Base-by-base conservation (phyloP, 2,329 filamentous ascomycete species). In the Curvularia hawaiiensis region DNA sequence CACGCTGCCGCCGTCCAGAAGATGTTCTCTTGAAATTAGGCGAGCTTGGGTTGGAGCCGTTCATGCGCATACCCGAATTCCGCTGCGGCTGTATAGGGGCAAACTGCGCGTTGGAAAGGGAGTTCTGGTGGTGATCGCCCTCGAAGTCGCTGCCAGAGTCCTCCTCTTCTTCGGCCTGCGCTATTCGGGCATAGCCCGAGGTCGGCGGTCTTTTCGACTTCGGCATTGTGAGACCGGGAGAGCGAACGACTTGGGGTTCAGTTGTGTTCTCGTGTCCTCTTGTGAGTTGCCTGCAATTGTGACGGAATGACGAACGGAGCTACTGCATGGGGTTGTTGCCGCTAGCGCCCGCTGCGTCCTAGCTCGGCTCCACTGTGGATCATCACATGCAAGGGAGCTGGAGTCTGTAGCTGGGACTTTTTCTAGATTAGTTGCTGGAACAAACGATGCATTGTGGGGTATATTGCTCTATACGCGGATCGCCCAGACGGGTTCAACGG, bases 1-100 rank as follows among this genome's bases (percentile, higher is more conserved):
- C 90, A 63, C 88, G 83, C 59, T 81, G 78, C 50, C 86, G 82
- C 61, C 83, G 79, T 26, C 69, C 70, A 53, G 59, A 50, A 1
- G 61, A 49, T 5, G 49, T 56, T 54, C 65, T 67, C 43, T 70
- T 68, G 49, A 65, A 47, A 24, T 72, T 74, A 4, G 75, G 73
- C 0, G 77, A 76, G 12, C 50, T 63, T 7, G 74, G 61, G 22
- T 68, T 72, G 7, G 76, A 76, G 4, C 52, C 64, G 12, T 75
- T 71, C 53, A 76, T 67, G 50, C 77, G 75, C 79, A 82, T 82
- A 54, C 74, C 75, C 31, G 78, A 75, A 57, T 70, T 69, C 26
- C 78, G 77, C 20, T 75, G 74, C 16, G 76, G 75, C 59, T 83
- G 81, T 52, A 83, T 80, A 35, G 80, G 79, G 11, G 76, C 80